phyloP scores from a whole-genome alignment of 352 stramenopile species.

The Pythium brachiatum region DNA sequence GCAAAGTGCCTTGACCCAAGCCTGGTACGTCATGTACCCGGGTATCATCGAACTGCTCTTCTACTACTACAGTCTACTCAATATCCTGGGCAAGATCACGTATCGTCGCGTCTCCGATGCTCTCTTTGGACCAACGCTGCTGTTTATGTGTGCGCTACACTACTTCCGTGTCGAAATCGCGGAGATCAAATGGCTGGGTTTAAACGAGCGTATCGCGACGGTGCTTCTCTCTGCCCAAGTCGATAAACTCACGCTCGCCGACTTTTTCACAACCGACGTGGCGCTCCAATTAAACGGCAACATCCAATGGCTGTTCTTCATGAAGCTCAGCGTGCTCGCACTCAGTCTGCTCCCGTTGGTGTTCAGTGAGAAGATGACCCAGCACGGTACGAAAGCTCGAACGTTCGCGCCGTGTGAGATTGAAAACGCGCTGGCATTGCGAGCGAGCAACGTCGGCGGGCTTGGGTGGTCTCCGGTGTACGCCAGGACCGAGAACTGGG shows the following conservation, averaged over 20 bases:
- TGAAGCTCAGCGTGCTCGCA: slow-evolving; percentile 26
- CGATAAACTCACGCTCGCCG: slow-evolving; percentile 12
- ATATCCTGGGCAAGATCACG: slow-evolving; percentile 25
- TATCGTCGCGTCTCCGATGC: slow-evolving; percentile 29
- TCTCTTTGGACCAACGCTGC: slow-evolving; percentile 35
- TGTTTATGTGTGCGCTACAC: slow-evolving; percentile 28
- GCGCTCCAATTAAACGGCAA: slow-evolving; percentile 33
- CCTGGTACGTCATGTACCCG: slow-evolving; percentile 41
- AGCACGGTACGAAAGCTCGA: not conserved
- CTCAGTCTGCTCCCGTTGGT: slow-evolving; percentile 29
- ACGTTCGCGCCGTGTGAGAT: slow-evolving; percentile 10
- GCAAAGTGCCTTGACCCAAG: slow-evolving; percentile 12
- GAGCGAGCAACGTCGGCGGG: slow-evolving; percentile 27
- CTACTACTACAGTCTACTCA: slow-evolving; percentile 36
- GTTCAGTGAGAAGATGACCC: slow-evolving; percentile 15
- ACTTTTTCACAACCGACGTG: slow-evolving; percentile 31
- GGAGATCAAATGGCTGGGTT: not conserved
- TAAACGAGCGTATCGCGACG: slow-evolving; percentile 23
- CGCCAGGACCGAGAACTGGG: not conserved
- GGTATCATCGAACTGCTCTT: slow-evolving; percentile 26
- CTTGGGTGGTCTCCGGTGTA: slow-evolving; percentile 19
- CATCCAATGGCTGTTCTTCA: slow-evolving; percentile 18
- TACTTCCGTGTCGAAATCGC: slow-evolving; percentile 27
- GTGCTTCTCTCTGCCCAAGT: slow-evolving; percentile 21
- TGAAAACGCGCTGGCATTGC: slow-evolving; percentile 26